Evolutionary conservation across 2,329 filamentous ascomycete genomes (phyloP).

Genomic region (Phyllachora maydis): DNA sequence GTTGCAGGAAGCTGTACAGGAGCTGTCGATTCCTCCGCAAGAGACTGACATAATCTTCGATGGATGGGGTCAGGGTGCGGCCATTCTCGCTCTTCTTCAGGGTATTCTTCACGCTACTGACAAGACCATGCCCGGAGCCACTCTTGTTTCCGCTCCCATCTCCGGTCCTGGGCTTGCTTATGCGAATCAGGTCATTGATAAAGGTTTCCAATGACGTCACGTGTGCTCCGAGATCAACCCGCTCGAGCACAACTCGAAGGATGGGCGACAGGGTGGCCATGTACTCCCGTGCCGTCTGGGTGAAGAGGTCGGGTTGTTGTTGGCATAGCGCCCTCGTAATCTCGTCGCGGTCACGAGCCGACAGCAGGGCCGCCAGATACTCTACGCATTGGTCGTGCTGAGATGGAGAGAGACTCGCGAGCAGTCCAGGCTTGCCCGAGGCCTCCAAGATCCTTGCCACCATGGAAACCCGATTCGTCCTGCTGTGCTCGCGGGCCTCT

Average conservation of each 20-base stretch:
- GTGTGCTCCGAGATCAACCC: slow-evolving; percentile 49
- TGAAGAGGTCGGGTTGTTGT: slow-evolving; percentile 51
- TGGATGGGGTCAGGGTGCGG: no score
- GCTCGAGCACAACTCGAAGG: slow-evolving; percentile 50
- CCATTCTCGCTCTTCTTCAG: no score
- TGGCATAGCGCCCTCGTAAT: slow-evolving; percentile 47
- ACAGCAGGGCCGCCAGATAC: slow-evolving; percentile 51
- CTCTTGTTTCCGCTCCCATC: slow-evolving; percentile 10
- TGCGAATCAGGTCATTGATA: slow-evolving; percentile 48
- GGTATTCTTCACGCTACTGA: no score
- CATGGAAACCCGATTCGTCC: slow-evolving; percentile 32
- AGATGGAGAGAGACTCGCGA: slow-evolving; percentile 25
- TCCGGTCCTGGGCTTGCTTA: slow-evolving; percentile 22
- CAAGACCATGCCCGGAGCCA: no score
- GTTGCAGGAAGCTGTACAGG: slow-evolving; percentile 51
- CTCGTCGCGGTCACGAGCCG: slow-evolving; percentile 52
- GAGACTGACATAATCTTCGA: slow-evolving; percentile 52
- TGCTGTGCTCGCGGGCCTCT: slow-evolving; percentile 33
- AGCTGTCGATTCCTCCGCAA: slow-evolving; percentile 41
- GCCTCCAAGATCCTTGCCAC: slow-evolving; percentile 41
- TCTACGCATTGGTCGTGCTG: slow-evolving; percentile 46
- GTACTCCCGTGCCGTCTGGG: slow-evolving; percentile 40
- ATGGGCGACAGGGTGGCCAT: slow-evolving; percentile 54
- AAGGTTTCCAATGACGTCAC: slow-evolving; percentile 47
- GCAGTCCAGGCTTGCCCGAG: slow-evolving; percentile 19